Evolutionary conservation across 352 stramenopile species (phyloP), one percentile per base, ranked within the genome.

Genomic region (Paralagenidium karlingii): DNA sequence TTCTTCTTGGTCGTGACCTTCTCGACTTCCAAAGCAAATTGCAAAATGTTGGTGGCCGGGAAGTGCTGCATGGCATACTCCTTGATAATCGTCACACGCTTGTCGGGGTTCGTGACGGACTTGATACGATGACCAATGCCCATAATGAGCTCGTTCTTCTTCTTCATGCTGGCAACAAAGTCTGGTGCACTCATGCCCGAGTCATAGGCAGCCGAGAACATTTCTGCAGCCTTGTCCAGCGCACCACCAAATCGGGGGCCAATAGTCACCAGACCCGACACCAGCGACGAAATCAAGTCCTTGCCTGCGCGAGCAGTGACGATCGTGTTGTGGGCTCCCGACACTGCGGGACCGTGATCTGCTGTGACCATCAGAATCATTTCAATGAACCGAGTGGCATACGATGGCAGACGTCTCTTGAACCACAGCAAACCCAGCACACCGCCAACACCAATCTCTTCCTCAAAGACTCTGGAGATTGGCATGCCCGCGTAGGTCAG

Each of bases 331-430:
- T 98, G 93, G 10, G 93, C 93, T 42, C 93, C 93, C 24, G 87
- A 95, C 19, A 98, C 93, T 19, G 91, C 91, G 34, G 93, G 93
- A 29, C 93, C 93, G 66, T 98, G 93, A 63, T 98, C 93, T 24
- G 92, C 93, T 15, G 89, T 97, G 26, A 98, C 89, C 90, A 97
- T 97, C 16, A 98, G 69, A 43, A 98, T 87, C 88, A 97, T 98
- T 66, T 98, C 93, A 44, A 98, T 97, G 56, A 98, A 98, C 62
- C 95, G 95, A 31, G 68, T 81, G 13, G 83, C 85, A 65, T 95
- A 95, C 25, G 71, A 29, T 16, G 86, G 85, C 47, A 96, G 53
- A 26, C 69, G 63, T 21, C 92, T 81, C 60, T 94, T 88, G 74
- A 98, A 98, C 93, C 93, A 98, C 24, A 98, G 71, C 40, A 98